phyloP scores from a whole-genome alignment of 192 early-diverging fungal species.

The Linnemannia zychae region DNA sequence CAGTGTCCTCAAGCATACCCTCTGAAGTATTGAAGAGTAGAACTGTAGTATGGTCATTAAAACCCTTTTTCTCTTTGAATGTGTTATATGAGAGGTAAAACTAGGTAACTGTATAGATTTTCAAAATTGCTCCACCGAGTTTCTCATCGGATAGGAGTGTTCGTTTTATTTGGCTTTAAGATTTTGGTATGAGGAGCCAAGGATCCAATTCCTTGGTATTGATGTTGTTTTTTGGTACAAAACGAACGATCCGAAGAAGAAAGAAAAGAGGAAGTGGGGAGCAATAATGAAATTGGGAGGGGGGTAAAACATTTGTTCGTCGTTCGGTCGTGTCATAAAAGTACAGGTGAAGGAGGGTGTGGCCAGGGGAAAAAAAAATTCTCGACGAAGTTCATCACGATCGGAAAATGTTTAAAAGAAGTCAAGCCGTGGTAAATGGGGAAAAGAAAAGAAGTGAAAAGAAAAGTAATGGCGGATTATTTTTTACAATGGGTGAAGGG shows the following conservation, averaged over 20 bases:
- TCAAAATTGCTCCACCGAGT: too few species aligned
- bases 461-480: background rate
- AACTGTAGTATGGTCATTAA: too few species aligned
- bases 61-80: too few species aligned
- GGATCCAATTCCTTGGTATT: background rate
- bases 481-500: constrained; percentile 8
- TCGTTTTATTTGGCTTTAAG: background rate
- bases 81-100: too few species aligned
- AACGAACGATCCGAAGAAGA: background rate
- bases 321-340: constrained; percentile 36
- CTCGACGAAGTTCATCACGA: constrained; percentile 42
- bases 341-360: background rate
- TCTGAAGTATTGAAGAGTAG: too few species aligned
- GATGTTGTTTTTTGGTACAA: background rate
- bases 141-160: too few species aligned
- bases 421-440: constrained; percentile 3
- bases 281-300: background rate
- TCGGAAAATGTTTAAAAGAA: constrained; percentile 14
- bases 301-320: background rate
- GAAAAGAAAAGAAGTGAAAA: background rate
- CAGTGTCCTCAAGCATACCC: constrained; percentile 29
- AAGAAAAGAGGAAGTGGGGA: background rate
- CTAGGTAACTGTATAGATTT: too few species aligned
- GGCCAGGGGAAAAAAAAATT: background rate
- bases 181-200: background rate